phyloP scores from a whole-genome alignment of 2,329 filamentous ascomycete genomes.

The Arthrinium phaeospermum region DNA sequence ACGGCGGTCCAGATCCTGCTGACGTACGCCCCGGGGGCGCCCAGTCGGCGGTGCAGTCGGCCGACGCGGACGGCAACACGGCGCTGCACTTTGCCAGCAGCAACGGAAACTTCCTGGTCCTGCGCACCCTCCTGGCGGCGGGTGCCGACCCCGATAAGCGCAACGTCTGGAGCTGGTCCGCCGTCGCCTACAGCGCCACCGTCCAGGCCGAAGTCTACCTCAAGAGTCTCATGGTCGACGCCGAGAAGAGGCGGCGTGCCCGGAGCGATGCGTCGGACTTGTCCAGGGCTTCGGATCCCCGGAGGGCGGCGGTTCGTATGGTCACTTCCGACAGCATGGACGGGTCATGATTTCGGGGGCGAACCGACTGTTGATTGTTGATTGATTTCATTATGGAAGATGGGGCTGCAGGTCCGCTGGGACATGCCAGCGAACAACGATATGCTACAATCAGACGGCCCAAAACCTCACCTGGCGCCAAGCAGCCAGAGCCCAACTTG shows the following conservation, averaged over 20 bases:
- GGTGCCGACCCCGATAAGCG: constrained; percentile 75
- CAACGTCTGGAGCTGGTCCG: constrained; percentile 82
- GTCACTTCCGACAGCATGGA: constrained; percentile 35
- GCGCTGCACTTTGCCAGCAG: constrained; percentile 86
- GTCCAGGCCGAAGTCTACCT: constrained; percentile 86
- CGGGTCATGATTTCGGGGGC: constrained; percentile 40
- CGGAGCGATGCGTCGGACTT: constrained; percentile 45
- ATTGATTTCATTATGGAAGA: constrained; percentile 18
- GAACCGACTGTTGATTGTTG: constrained; percentile 41
- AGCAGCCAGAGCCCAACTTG: background rate
- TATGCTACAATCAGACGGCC: background rate
- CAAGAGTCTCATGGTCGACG: constrained; percentile 75
- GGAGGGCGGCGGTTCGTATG: constrained; percentile 51
- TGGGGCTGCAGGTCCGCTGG: too few species aligned
- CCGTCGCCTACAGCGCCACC: constrained; percentile 81
- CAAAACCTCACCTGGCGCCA: background rate
- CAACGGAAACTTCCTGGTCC: constrained; percentile 77
- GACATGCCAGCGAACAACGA: background rate
- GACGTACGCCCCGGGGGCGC: constrained; percentile 63
- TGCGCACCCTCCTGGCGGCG: constrained; percentile 77
- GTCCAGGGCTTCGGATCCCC: constrained; percentile 26
- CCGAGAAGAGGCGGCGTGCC: constrained; percentile 63
- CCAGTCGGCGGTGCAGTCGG: constrained; percentile 57
- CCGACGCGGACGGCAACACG: constrained; percentile 80
- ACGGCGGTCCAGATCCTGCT: constrained; percentile 69